Base-by-base conservation (phyloP, 2,329 filamentous ascomycete species). In the Aspergillus intermedius region DNA sequence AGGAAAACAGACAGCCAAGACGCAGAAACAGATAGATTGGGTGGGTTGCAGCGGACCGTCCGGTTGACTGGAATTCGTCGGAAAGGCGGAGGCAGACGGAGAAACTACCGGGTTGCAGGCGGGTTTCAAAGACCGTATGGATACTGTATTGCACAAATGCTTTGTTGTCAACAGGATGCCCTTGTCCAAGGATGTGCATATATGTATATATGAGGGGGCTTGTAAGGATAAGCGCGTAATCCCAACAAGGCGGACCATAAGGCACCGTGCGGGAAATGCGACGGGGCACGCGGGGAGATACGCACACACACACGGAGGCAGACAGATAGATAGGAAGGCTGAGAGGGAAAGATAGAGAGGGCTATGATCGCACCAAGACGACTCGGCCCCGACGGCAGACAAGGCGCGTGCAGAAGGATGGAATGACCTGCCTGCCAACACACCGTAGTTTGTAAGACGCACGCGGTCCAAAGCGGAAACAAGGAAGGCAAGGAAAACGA, bases 401-500 rank as follows among this genome's bases (percentile, higher is more conserved):
- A 55, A 51, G 51, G 56, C 60, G 57, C 59, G 25, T 57, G 57
- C 61, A 61, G 64, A 62, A 64, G 53, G 54, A 60, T 54, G 50
- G 54, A 53, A 59, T 65, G 64, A 60, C 63, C 65, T 51, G 55
- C 52, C 60, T 65, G 64, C 62, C 64, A 66, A 54, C 62, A 56
- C 60, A 30, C 25, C 25, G 25, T 30, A 66, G 60, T 60, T 17
- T 8, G 15, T 19, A 40, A 22, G 50, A 65, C 66, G 64, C 64
- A 67, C 56, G 58, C 53, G 60, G 57, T 66, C 64, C 50, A 65
- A 67, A 65, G 49, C 41, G 64, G 64, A 61, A 60, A 51, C 48
- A 23, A 34, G 13, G 45, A 21, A 13, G 43, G 49, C 30, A 28
- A 34, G n/a, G 21, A 30, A 42, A 62, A 51, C 50, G 53, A 60